Conservation (phyloP, 805 yeast genomes). For the Starmera pachycereana region DNA sequence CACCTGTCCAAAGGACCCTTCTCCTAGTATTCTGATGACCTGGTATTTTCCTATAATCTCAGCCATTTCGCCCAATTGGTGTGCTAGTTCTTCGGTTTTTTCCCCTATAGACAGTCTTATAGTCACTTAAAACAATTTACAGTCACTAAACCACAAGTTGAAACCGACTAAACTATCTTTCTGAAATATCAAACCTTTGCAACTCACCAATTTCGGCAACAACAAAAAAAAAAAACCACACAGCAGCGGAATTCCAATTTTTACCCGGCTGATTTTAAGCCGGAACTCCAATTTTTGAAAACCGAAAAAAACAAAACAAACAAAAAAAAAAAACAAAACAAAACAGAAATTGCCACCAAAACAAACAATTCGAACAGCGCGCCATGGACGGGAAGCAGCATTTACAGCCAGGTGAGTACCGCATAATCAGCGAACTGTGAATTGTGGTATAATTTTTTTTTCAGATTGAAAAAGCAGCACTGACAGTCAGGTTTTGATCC, state of each 20-base stretch:
- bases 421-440: too few species aligned
- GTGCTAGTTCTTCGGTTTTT: slow-evolving; percentile 15
- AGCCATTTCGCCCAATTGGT: slow-evolving; percentile 18
- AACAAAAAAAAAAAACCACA: too few species aligned
- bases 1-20: slow-evolving; percentile 95
- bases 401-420: slow-evolving; percentile 1
- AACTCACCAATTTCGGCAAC: too few species aligned
- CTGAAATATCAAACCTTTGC: too few species aligned
- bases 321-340: neutral
- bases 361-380: neutral
- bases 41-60: slow-evolving; percentile 83
- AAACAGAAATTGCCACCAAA: neutral
- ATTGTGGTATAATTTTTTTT: too few species aligned
- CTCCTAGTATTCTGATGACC: slow-evolving; percentile 86
- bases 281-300: too few species aligned
- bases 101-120: slow-evolving; percentile 4
- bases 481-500: slow-evolving; percentile 53
- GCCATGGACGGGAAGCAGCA: neutral
- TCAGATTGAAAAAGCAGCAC: too few species aligned
- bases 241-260: too few species aligned
- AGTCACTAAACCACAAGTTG: too few species aligned
- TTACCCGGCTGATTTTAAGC: too few species aligned
- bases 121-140: too few species aligned
- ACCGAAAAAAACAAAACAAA: neutral
- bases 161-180: too few species aligned